A percentile compares a stretch with the other conserved stretches of the same genome.
Conservation (phyloP, 495 filamentous ascomycete species). For the Xanthoparmelia taractica region DNA sequence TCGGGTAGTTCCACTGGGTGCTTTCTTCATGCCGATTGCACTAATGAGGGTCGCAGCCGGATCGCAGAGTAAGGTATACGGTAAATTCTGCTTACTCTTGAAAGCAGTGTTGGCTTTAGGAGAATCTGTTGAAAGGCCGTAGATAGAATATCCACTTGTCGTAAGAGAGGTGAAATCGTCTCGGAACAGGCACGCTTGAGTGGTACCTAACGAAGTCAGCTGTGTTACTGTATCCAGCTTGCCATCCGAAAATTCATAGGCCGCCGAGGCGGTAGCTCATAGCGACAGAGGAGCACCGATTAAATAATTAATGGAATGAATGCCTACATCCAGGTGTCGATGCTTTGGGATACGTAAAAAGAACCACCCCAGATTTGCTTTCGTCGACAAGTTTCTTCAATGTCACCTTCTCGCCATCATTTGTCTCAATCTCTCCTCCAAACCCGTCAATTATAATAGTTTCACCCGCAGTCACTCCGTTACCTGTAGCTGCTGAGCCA, state of each 20-base stretch:
- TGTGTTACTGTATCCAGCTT: neutral
- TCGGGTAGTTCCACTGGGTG: slow-evolving; percentile 64
- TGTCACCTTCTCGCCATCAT: slow-evolving; percentile 71
- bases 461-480: slow-evolving; percentile 33
- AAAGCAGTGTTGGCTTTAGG: slow-evolving; percentile 88
- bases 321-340: slow-evolving; percentile 94
- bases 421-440: slow-evolving; percentile 74
- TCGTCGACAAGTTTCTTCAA: slow-evolving; percentile 69
- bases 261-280: neutral
- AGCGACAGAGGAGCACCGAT: neutral
- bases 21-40: slow-evolving; percentile 70
- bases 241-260: neutral
- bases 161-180: slow-evolving; percentile 70
- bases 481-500: slow-evolving; percentile 24
- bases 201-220: slow-evolving; percentile 57
- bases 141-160: slow-evolving; percentile 58
- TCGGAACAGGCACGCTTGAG: slow-evolving; percentile 86
- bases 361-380: slow-evolving; percentile 75
- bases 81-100: slow-evolving; percentile 78
- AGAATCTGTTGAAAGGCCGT: slow-evolving; percentile 78
- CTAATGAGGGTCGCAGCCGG: slow-evolving; percentile 58
- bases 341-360: slow-evolving; percentile 95
- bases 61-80: slow-evolving; percentile 85
- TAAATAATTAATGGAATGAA: slow-evolving; percentile 20
- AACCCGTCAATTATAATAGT: slow-evolving; percentile 61